These are phyloP conservation scores for Calonectria hongkongensis DNA, from an alignment of 2,329 filamentous ascomycete genomes.

Conservation along the genomic window DNA sequence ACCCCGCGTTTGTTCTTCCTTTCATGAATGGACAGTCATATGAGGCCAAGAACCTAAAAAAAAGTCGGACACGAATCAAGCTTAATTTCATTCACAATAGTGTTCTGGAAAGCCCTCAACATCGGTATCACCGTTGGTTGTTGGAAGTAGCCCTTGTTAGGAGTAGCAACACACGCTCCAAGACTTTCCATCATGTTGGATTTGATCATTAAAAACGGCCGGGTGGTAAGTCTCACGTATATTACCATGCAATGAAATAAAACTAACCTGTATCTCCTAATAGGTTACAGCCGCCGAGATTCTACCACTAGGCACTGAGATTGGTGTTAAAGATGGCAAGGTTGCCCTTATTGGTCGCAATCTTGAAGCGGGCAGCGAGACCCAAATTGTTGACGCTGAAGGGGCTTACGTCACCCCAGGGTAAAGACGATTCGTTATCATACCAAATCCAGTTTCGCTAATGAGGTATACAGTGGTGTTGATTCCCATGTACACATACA, in stretches of 20 bases:
- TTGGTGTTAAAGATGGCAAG: slow-evolving; percentile 11
- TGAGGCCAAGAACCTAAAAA: background rate
- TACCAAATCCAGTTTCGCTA: background rate
- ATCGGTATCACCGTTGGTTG: background rate
- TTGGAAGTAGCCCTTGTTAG: background rate
- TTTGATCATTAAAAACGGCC: slow-evolving; percentile 22
- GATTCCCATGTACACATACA: slow-evolving; percentile 24
- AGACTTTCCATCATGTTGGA: slow-evolving; percentile 3
- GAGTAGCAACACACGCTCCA: background rate
- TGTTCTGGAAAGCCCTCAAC: background rate
- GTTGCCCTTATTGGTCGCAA: slow-evolving; percentile 4
- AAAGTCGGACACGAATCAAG: background rate
- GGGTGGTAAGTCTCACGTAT: background rate
- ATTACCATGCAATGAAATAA: too few relatives aligned
- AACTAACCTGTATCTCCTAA: background rate
- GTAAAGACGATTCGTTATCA: background rate
- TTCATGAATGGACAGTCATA: background rate
- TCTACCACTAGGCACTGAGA: slow-evolving; percentile 11
- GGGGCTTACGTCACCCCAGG: slow-evolving; percentile 12
- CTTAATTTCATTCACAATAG: background rate
- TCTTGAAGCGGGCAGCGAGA: slow-evolving; percentile 10
- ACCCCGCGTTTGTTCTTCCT: background rate
- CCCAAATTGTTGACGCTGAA: slow-evolving; percentile 8
- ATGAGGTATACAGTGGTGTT: background rate
- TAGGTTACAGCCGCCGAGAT: slow-evolving; percentile 13